These are phyloP conservation scores for Phylloporus arenicola DNA, from an alignment of 768 basidiomycete species.

Conservation along the genomic window DNA sequence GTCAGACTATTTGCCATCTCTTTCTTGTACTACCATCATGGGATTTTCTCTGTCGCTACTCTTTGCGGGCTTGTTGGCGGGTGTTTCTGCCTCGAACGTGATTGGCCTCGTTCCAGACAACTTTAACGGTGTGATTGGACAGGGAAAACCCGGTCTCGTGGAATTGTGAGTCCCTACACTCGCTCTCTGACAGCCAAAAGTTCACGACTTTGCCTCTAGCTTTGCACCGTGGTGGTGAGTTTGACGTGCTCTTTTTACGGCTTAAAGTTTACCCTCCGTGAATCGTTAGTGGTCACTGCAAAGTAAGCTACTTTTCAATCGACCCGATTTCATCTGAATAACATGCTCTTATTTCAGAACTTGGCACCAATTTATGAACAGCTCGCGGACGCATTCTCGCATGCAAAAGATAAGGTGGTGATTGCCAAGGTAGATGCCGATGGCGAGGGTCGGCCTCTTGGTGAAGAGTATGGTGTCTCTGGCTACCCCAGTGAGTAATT, in stretches of 20 bases:
- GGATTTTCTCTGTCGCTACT: conserved; percentile 52
- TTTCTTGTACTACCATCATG: conserved; percentile 41
- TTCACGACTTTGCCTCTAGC: conserved; percentile 33
- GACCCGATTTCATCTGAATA: neutral
- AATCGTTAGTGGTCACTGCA: conserved; percentile 71
- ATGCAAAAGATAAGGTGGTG: conserved; percentile 75
- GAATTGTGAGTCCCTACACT: conserved; percentile 67
- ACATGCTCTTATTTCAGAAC: conserved; percentile 44
- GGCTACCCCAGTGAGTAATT: conserved; percentile 76
- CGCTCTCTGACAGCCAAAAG: neutral
- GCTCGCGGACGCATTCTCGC: conserved; percentile 79
- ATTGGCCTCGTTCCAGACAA: conserved; percentile 69
- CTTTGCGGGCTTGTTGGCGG: conserved; percentile 49
- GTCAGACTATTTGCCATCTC: conserved; percentile 19
- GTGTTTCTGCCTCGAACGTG: conserved; percentile 73
- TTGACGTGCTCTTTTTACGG: neutral
- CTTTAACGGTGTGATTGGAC: conserved; percentile 71
- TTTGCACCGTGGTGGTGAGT: conserved; percentile 87
- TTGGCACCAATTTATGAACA: conserved; percentile 87
- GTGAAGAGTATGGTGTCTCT: conserved; percentile 70
- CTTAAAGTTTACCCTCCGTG: neutral
- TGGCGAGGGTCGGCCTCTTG: conserved; percentile 73
- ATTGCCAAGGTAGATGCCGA: conserved; percentile 94
- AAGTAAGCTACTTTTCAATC: conserved; percentile 40
- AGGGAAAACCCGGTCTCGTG: conserved; percentile 78